phyloP scores from a whole-genome alignment of 257 asterid species.

The Solanum chmielewskii region DNA sequence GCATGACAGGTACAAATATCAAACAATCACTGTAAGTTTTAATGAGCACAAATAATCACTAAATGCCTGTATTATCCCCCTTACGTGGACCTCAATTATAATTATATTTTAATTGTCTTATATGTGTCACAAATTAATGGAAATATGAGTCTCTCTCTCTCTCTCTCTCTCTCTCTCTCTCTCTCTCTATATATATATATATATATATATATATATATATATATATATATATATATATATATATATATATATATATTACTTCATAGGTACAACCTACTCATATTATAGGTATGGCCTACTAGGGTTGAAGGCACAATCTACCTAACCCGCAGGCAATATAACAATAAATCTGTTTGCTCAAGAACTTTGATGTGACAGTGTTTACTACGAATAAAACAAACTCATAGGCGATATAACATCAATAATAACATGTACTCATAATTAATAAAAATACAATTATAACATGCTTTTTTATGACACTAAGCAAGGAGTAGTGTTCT shows the following conservation, averaged over 20 bases:
- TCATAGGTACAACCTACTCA: background rate
- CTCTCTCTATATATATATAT: too few relatives aligned
- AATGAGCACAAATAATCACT: too few relatives aligned
- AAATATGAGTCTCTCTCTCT: too few relatives aligned
- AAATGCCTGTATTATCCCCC: too few relatives aligned
- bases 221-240: too few relatives aligned
- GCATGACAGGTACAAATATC: background rate
- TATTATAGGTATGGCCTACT: background rate
- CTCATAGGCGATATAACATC: background rate
- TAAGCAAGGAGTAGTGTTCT: background rate
- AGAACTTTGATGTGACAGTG: background rate
- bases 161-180: too few relatives aligned
- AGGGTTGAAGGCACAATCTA: background rate
- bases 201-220: too few relatives aligned
- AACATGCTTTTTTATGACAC: background rate
- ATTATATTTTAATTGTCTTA: too few relatives aligned
- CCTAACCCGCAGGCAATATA: background rate
- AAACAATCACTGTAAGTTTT: background rate
- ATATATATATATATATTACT: too few relatives aligned
- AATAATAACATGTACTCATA: background rate
- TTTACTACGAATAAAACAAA: background rate
- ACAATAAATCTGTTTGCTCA: background rate
- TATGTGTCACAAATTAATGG: too few relatives aligned
- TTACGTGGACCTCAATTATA: too few relatives aligned
- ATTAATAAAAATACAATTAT: too few relatives aligned